Conservation (phyloP, 192 early-diverging fungal species). For the Piromyces finnis region DNA sequence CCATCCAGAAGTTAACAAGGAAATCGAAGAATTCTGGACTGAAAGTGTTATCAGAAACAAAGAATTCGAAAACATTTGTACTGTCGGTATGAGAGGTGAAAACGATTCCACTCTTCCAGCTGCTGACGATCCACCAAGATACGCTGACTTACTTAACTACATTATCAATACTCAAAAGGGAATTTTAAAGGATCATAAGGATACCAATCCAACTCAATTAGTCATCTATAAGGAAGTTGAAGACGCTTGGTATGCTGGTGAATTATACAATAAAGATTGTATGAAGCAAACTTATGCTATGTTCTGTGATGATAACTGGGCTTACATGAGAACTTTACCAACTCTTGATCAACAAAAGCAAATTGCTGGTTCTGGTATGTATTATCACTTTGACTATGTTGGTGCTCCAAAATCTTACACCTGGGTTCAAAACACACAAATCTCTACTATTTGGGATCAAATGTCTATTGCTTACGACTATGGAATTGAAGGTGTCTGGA, state of each 20-base stretch:
- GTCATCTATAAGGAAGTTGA: conserved; percentile 7
- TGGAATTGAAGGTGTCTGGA: conserved; percentile 2
- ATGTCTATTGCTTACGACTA: conserved; percentile 1
- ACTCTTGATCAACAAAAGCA: neutral
- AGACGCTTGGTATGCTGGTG: conserved; percentile 1
- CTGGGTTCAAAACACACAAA: conserved; percentile 5
- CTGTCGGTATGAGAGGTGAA: neutral
- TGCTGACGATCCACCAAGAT: neutral
- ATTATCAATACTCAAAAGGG: neutral
- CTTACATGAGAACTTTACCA: conserved; percentile 4
- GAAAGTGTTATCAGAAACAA: neutral
- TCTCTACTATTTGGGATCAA: conserved; percentile 4
- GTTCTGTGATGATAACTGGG: conserved; percentile 5
- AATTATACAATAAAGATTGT: conserved; percentile 1
- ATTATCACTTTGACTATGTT: conserved; percentile 6
- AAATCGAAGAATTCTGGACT: neutral
- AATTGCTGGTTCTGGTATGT: conserved; percentile 5
- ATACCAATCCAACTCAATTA: neutral
- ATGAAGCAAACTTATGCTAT: neutral
- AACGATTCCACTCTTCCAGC: neutral
- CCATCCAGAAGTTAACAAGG: neutral
- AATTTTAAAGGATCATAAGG: neutral
- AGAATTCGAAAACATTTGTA: neutral
- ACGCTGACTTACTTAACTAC: neutral
- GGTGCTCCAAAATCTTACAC: conserved; percentile 3